Base-by-base conservation (phyloP, 371 early-diverging fungal genomes). In the Syncephalastrum racemosum region DNA sequence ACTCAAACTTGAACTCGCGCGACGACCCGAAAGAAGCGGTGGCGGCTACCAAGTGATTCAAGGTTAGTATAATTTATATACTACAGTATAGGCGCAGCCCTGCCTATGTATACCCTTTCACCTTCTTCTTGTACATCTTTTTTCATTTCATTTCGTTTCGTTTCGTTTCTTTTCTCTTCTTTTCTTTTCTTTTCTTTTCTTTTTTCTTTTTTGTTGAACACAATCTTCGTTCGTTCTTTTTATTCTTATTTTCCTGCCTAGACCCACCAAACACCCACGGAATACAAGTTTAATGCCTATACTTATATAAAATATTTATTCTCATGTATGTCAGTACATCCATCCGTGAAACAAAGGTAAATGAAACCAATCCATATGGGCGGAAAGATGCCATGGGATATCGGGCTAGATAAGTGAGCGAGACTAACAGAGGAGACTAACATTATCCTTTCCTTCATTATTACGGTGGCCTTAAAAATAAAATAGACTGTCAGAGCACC, bases 21-120 rank as follows among this genome's bases (percentile, higher is more conserved):
- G 69, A 42, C 60, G 55, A 3, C 44, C 66, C 16, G 18, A 39
- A 43, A 56, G 62, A 19, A 62, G 71, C 45, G 61, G 69, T 16
- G 64, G 67, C 41, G 82, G 77, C 8, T 78, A 67, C 54, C 36
- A 72, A 24, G 72, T 74, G 14, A 67, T 68, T 41, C 69, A 75
- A 80, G 79, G 79, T 84, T 72, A 75, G 75, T 66, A 56, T 44
- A 22, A n/a, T n/a, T 53, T 40, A 27, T 46, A 59, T 61, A 41
- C 48, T 62, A 45, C 39, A 54, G 20, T 60, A 55, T 43, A 46
- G 43, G 43, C 20, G 16, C 27, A 24, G 20, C 25, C 5, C 4
- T 48, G 19, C 31, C 46, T 52, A 19, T 22, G 25, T 8, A 36
- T 41, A 16, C 36, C 19, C 31, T 39, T 47, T 14, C n/a, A 23